These are phyloP conservation scores for Suillus luteus DNA, from an alignment of 768 basidiomycete species.

Conservation along the genomic window DNA sequence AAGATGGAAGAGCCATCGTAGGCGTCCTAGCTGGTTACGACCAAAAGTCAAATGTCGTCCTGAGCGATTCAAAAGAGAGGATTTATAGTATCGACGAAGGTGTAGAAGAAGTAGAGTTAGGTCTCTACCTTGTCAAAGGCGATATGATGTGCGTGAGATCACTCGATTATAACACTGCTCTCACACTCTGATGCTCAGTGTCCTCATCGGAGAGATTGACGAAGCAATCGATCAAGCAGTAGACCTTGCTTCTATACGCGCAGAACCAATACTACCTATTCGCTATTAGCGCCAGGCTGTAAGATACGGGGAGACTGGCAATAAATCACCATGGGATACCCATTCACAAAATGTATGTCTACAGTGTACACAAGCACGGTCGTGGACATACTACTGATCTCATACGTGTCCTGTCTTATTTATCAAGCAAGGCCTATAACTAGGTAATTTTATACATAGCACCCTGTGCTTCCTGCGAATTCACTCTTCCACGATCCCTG, in stretches of 20 bases:
- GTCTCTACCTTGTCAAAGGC: slow-evolving; percentile 96
- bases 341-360: slow-evolving; percentile 7
- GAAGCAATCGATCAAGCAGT: slow-evolving; percentile 74
- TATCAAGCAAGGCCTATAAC: background rate
- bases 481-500: background rate
- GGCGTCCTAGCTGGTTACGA: slow-evolving; percentile 92
- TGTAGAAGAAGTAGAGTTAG: slow-evolving; percentile 92
- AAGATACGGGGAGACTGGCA: background rate
- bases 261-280: slow-evolving; percentile 85
- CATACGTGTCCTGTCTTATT: background rate
- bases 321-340: background rate
- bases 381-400: slow-evolving; percentile 2
- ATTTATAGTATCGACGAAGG: slow-evolving; percentile 90
- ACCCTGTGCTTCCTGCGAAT: slow-evolving; percentile 3
- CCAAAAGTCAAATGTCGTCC: slow-evolving; percentile 94
- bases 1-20: slow-evolving; percentile 94
- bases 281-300: slow-evolving; percentile 53
- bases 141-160: slow-evolving; percentile 86
- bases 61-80: slow-evolving; percentile 92
- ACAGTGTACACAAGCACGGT: slow-evolving; percentile 4
- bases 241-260: slow-evolving; percentile 77
- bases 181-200: slow-evolving; percentile 39
- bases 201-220: slow-evolving; percentile 85
- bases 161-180: background rate
- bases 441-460: slow-evolving; percentile 1